phyloP scores from a whole-genome alignment of 2,329 filamentous ascomycete species.

The Hawksworthiomyces lignivorus region DNA sequence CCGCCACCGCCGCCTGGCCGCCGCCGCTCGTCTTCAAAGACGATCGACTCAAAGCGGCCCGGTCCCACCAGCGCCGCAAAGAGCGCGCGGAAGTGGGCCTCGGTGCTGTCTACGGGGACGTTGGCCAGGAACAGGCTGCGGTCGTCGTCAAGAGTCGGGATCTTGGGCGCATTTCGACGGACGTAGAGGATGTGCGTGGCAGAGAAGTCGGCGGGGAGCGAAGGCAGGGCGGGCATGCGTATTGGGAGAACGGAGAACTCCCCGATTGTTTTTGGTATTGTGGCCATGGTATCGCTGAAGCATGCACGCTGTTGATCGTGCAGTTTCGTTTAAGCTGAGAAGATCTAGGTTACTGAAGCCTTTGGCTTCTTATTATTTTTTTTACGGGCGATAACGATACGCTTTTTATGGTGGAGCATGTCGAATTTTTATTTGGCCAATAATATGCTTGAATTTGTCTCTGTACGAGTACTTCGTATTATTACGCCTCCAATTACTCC shows the following conservation, averaged over 20 bases:
- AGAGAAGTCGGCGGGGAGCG: constrained; percentile 44
- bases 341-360: too few species aligned
- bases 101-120: constrained; percentile 75
- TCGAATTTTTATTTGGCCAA: too few species aligned
- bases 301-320: too few species aligned
- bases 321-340: too few species aligned
- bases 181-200: constrained; percentile 81
- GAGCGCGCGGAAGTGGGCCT: constrained; percentile 65
- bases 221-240: constrained; percentile 53
- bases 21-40: constrained; percentile 56
- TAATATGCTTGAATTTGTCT: too few species aligned
- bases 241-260: constrained; percentile 66
- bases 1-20: background rate
- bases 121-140: constrained; percentile 90
- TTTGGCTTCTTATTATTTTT: too few species aligned
- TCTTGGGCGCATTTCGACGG: constrained; percentile 72
- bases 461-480: too few species aligned
- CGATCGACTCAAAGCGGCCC: constrained; percentile 68
- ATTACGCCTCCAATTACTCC: too few species aligned
- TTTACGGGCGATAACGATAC: too few species aligned
- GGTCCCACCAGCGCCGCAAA: constrained; percentile 69
- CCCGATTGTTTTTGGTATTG: constrained; percentile 27
- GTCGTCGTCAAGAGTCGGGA: constrained; percentile 62
- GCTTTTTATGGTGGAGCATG: too few species aligned
- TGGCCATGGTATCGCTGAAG: constrained; percentile 30